phyloP scores from a whole-genome alignment of 1,284 basidiomycete species.

The Gymnopus androsaceus region DNA sequence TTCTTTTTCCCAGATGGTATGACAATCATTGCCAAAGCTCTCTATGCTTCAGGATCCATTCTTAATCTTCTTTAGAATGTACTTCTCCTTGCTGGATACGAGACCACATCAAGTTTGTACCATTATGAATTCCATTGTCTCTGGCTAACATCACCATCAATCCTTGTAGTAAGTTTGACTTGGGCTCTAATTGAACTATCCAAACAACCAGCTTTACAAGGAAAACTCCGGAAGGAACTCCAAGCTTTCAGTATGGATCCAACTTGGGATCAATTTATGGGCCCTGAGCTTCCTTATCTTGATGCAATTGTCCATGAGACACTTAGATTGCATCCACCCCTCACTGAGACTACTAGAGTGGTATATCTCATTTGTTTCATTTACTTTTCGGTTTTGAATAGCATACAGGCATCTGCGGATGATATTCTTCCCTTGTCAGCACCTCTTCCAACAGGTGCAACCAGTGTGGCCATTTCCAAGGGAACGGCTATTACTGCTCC shows the following conservation, averaged over 20 bases:
- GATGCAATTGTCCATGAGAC: constrained; percentile 51
- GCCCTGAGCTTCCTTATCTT: constrained; percentile 6
- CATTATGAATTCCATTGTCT: not conserved
- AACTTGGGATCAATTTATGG: constrained; percentile 9
- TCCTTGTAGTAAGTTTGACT: constrained; percentile 26
- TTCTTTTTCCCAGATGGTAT: constrained; percentile 7
- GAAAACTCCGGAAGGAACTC: constrained; percentile 30
- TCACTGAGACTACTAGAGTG: constrained; percentile 39
- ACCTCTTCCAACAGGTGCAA: constrained; percentile 29
- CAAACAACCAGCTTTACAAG: constrained; percentile 24
- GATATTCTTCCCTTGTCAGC: constrained; percentile 52
- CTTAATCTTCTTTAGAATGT: constrained; percentile 40
- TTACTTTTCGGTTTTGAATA: not conserved
- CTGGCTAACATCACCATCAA: not conserved
- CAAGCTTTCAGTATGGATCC: constrained; percentile 25
- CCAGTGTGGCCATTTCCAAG: constrained; percentile 43
- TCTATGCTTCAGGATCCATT: not conserved
- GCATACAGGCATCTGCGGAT: constrained; percentile 45
- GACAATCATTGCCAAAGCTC: not conserved
- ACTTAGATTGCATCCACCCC: constrained; percentile 45
- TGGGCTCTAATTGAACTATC: constrained; percentile 35
- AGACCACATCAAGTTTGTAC: constrained; percentile 42
- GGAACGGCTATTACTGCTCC: constrained; percentile 45
- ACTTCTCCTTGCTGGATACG: constrained; percentile 38
- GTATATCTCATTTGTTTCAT: constrained; percentile 33